These are phyloP conservation scores for Paramecium caudatum DNA, from an alignment of 73 alveolate genomes.

Conservation along the genomic window DNA sequence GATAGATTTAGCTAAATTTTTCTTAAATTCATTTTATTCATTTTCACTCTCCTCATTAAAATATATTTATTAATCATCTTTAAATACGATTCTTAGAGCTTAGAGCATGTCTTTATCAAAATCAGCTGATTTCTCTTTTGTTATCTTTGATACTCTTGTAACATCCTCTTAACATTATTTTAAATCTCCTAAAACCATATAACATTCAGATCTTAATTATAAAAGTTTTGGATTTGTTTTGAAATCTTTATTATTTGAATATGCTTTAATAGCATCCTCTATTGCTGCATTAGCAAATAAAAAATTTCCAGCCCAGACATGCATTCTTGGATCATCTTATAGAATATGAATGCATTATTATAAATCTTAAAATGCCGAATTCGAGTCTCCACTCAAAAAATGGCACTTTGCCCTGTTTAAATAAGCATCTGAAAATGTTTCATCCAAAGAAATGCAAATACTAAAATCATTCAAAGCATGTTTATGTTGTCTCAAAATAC, in stretches of 20 bases:
- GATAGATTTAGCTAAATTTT: not conserved
- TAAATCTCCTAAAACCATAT: conserved; percentile 56
- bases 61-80: conserved; percentile 51
- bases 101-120: conserved; percentile 60
- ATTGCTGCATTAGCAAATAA: conserved; percentile 75
- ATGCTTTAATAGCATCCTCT: conserved; percentile 82
- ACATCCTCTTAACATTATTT: conserved; percentile 62
- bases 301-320: conserved; percentile 80
- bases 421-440: conserved; percentile 76
- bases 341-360: conserved; percentile 41
- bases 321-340: conserved; percentile 77
- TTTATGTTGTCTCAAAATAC: conserved; percentile 25
- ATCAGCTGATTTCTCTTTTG: not conserved
- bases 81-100: conserved; percentile 53
- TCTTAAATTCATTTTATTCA: conserved; percentile 42
- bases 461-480: conserved; percentile 76
- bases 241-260: conserved; percentile 65
- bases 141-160: not conserved
- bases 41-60: conserved; percentile 61
- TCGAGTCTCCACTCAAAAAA: conserved; percentile 68
- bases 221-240: conserved; percentile 36
- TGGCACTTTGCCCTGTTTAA: conserved; percentile 77
- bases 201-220: conserved; percentile 70
- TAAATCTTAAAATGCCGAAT: conserved; percentile 72
- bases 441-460: conserved; percentile 71